Evolutionary conservation across 2,329 filamentous ascomycete genomes (phyloP).

Genomic region (Trichoderma lentiforme): DNA sequence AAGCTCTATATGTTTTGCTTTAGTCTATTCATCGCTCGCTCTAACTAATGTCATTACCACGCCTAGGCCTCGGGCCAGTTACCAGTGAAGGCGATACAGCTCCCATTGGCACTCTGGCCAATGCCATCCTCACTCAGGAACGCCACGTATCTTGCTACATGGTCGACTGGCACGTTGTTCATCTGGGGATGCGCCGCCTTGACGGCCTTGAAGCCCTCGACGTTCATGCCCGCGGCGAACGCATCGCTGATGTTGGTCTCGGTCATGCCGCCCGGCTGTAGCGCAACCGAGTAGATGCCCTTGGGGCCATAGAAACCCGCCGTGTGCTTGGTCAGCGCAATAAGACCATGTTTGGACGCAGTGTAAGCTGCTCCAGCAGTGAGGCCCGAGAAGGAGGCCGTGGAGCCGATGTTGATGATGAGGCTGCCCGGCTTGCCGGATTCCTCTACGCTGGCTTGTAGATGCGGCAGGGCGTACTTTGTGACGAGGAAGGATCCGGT

Average conservation of each 20-base stretch:
- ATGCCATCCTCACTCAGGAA: constrained; percentile 34
- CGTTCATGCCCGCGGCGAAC: constrained; percentile 36
- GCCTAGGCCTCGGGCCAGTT: constrained; percentile 36
- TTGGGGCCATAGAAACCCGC: constrained; percentile 52
- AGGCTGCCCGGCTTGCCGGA: constrained; percentile 32
- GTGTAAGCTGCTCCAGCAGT: constrained; percentile 48
- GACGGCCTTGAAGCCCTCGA: constrained; percentile 31
- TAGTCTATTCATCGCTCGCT: not conserved
- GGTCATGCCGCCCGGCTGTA: constrained; percentile 45
- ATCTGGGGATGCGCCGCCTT: constrained; percentile 29
- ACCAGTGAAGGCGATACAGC: constrained; percentile 33
- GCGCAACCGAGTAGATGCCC: constrained; percentile 50
- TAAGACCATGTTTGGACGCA: constrained; percentile 50
- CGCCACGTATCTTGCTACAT: constrained; percentile 39
- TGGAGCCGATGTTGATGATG: constrained; percentile 53
- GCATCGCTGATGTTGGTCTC: constrained; percentile 46
- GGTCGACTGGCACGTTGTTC: constrained; percentile 30
- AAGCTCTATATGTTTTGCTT: not conserved
- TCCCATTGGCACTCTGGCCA: constrained; percentile 33
- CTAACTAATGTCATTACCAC: not conserved
- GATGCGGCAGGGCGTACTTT: constrained; percentile 45
- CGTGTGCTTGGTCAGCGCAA: constrained; percentile 56
- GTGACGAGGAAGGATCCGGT: constrained; percentile 53
- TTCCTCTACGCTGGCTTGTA: constrained; percentile 18
- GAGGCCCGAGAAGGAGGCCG: constrained; percentile 42